These are phyloP conservation scores for Cetraspora pellucida DNA, from an alignment of 192 early-diverging fungal species.

Conservation along the genomic window DNA sequence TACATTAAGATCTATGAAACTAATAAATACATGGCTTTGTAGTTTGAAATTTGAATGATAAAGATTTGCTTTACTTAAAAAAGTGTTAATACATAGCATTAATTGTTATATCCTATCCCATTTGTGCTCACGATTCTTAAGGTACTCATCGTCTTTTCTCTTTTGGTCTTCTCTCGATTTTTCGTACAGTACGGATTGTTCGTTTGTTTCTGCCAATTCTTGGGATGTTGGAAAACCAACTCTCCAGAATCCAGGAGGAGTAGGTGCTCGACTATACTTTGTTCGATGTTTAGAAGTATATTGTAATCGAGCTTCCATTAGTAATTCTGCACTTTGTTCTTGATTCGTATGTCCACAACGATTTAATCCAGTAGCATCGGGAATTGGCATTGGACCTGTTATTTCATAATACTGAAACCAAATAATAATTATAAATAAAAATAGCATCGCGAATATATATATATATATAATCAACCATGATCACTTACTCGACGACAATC, in stretches of 20 bases:
- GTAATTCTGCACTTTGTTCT: background rate
- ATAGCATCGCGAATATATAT: background rate
- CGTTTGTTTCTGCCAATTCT: conserved; percentile 3
- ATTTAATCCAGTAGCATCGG: background rate
- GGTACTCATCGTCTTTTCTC: background rate
- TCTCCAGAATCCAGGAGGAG: conserved; percentile 22
- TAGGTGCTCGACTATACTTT: conserved; percentile 7
- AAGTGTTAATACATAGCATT: too few species aligned
- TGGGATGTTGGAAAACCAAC: conserved; percentile 12
- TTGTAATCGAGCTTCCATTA: background rate
- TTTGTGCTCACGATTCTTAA: conserved; percentile 1
- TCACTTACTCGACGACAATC: conserved; percentile 14
- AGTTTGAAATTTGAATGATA: too few species aligned
- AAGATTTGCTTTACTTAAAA: too few species aligned
- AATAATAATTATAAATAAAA: background rate
- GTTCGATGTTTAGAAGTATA: background rate
- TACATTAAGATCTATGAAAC: too few species aligned
- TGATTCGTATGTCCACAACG: background rate
- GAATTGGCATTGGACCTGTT: background rate
- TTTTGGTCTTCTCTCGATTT: conserved; percentile 15
- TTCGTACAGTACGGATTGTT: background rate
- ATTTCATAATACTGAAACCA: conserved; percentile 2
- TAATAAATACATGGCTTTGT: too few species aligned
- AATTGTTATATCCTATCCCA: background rate
- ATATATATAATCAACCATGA: background rate